Base-by-base conservation (phyloP, 805 yeast genomes). In the Metschnikowia continentalis region DNA sequence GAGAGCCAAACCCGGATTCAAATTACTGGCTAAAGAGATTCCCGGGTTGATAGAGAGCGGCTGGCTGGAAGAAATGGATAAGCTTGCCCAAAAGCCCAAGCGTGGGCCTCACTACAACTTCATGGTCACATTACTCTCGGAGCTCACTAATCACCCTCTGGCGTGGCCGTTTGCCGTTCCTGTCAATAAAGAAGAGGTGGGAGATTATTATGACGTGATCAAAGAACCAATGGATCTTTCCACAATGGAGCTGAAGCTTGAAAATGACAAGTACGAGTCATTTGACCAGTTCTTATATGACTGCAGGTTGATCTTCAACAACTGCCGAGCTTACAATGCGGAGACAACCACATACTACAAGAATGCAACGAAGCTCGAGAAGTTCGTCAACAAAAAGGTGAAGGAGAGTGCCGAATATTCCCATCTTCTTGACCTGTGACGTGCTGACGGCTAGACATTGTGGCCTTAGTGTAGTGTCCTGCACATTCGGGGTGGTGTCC, bases 1-100 rank as follows among this genome's bases (percentile, higher is more conserved):
- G 54, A 90, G 90, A 61, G 96, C 98, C 5, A 47, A 48, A 23
- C 53, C 55, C 2, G 60, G 55, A 13, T 57, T 57, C 52, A 56
- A 50, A 44, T 49, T 58, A 30, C 51, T 43, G 52, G 74, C 84
- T 74, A 73, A 75, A 14, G 76, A 72, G 40, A 90, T 94, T 19
- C 98, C 99, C 0, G 99, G 99, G 0, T 75, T 94, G 46, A 77
- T 80, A 57, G 98, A 91, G 65, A 88, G 95, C 3, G 99, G 99
- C 0, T 94, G 99, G 99, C 88, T 96, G 32, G 94, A 92, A 35
- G 99, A 92, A 67, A 91, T 94, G 96, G 99, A 94, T 67, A 92
- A 90, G 59, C 72, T 94, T 52, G 98, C 98, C 0, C 92, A 95
- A 62, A 81, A 90, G 63, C 98, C 99, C 2, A 90, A 90, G 66